phyloP scores from a whole-genome alignment of 2,329 filamentous ascomycete species.

The Fusarium solani-melongenae region DNA sequence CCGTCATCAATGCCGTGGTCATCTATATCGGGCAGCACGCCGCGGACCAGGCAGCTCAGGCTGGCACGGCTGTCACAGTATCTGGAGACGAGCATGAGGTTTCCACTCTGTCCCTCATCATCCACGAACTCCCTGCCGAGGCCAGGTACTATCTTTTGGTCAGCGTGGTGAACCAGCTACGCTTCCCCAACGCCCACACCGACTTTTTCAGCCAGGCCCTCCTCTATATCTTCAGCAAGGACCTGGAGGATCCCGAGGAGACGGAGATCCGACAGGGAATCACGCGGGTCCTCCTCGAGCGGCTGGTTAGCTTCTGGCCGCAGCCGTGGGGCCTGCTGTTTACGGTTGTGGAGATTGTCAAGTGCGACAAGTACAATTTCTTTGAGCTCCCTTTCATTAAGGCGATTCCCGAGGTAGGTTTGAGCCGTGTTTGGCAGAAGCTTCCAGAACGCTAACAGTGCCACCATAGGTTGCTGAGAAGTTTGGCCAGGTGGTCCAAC shows the following conservation, averaged over 20 bases:
- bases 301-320: constrained; percentile 87
- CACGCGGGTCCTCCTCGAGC: constrained; percentile 86
- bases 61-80: constrained; percentile 66
- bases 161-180: constrained; percentile 90
- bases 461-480: constrained; percentile 49
- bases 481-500: constrained; percentile 50
- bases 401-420: constrained; percentile 81
- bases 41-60: constrained; percentile 67
- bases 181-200: constrained; percentile 89
- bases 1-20: constrained; percentile 84
- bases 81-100: constrained; percentile 64
- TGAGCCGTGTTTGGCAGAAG: background rate
- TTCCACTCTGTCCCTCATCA: constrained; percentile 78
- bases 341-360: constrained; percentile 87
- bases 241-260: constrained; percentile 79
- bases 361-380: constrained; percentile 91
- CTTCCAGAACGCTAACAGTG: constrained; percentile 12
- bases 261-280: constrained; percentile 90
- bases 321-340: constrained; percentile 96
- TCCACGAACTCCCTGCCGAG: constrained; percentile 79
- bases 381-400: constrained; percentile 95
- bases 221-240: constrained; percentile 84
- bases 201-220: constrained; percentile 92
- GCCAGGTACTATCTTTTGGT: constrained; percentile 85
- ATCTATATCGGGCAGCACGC: constrained; percentile 83